Percentiles rank a stretch among this genome's conserved stretches.
These are phyloP conservation scores for Scheffersomyces stipitis DNA, from an alignment of 805 yeast species.

Conservation along the genomic window DNA sequence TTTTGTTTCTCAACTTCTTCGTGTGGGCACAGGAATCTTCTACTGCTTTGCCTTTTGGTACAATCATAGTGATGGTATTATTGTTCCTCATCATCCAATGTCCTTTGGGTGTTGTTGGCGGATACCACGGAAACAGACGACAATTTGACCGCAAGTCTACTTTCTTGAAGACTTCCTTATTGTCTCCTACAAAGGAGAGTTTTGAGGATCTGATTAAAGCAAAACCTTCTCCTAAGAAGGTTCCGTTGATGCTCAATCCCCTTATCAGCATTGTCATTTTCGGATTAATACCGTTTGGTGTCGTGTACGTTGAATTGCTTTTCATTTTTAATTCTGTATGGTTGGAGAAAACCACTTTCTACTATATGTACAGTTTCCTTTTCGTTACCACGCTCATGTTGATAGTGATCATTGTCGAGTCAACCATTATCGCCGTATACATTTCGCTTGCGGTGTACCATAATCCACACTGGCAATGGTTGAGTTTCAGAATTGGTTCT, in stretches of 20 bases:
- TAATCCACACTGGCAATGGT: conserved; percentile 80
- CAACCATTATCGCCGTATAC: conserved; percentile 69
- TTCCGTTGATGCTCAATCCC: conserved; percentile 22
- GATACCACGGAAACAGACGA: conserved; percentile 45
- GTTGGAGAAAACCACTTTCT: conserved; percentile 76
- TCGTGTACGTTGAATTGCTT: conserved; percentile 75
- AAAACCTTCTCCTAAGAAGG: neutral
- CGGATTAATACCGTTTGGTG: conserved; percentile 77
- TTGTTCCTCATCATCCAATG: conserved; percentile 66
- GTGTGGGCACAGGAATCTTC: conserved; percentile 79
- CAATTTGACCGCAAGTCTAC: conserved; percentile 23
- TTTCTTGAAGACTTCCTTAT: conserved; percentile 1
- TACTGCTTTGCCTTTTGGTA: conserved; percentile 74
- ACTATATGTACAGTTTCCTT: conserved; percentile 78
- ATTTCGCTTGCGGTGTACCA: conserved; percentile 54
- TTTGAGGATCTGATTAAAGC: neutral
- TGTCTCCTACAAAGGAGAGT: neutral
- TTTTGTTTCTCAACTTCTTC: conserved; percentile 60
- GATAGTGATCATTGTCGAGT: conserved; percentile 64
- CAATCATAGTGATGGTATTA: conserved; percentile 58
- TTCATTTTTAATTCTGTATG: conserved; percentile 75
- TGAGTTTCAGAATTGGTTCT: conserved; percentile 64
- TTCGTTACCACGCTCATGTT: conserved; percentile 60
- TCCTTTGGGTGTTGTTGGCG: conserved; percentile 78
- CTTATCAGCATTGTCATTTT: conserved; percentile 42